Conservation (phyloP, 2,329 filamentous ascomycete species). For the Domatiomyces catenatus region DNA sequence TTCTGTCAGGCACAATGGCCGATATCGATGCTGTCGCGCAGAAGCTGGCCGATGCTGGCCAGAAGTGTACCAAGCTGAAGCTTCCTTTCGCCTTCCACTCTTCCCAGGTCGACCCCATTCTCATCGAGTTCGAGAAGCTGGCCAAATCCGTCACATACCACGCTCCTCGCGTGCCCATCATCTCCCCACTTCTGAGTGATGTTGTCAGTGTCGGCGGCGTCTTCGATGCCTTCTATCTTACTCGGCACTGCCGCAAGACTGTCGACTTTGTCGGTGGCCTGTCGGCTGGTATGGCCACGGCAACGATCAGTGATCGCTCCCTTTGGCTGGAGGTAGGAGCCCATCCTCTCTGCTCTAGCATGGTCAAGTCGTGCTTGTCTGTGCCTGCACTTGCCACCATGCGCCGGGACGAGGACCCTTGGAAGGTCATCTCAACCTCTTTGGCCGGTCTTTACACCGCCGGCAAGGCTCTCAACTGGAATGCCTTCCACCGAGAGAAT, state of each 20-base stretch:
- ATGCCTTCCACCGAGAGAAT: conserved; percentile 30
- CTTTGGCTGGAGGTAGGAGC: conserved; percentile 34
- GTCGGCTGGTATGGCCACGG: conserved; percentile 23
- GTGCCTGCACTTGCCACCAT: conserved; percentile 25
- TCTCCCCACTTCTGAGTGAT: conserved; percentile 32
- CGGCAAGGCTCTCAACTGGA: conserved; percentile 28
- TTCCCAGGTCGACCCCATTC: conserved; percentile 31
- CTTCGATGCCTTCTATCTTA: conserved; percentile 27
- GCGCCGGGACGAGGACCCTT: conserved; percentile 28
- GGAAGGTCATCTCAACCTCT: conserved; percentile 26
- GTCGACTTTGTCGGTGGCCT: conserved; percentile 33
- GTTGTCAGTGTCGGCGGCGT: conserved; percentile 25
- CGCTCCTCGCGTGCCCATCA: conserved; percentile 27
- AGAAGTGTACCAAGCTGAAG: conserved; percentile 28
- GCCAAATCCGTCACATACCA: conserved; percentile 26
- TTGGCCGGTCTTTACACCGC: conserved; percentile 24
- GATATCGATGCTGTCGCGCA: conserved; percentile 26
- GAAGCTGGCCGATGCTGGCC: conserved; percentile 22
- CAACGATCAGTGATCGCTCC: conserved; percentile 22
- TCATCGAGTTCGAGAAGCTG: conserved; percentile 26
- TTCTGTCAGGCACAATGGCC: conserved; percentile 25
- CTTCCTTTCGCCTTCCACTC: conserved; percentile 34
- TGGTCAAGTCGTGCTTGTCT: conserved; percentile 27
- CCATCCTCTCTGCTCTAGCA: conserved; percentile 31
- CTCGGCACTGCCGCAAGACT: conserved; percentile 27